These are phyloP conservation scores for Platismatia glauca DNA, from an alignment of 495 filamentous ascomycete genomes.

Conservation along the genomic window DNA sequence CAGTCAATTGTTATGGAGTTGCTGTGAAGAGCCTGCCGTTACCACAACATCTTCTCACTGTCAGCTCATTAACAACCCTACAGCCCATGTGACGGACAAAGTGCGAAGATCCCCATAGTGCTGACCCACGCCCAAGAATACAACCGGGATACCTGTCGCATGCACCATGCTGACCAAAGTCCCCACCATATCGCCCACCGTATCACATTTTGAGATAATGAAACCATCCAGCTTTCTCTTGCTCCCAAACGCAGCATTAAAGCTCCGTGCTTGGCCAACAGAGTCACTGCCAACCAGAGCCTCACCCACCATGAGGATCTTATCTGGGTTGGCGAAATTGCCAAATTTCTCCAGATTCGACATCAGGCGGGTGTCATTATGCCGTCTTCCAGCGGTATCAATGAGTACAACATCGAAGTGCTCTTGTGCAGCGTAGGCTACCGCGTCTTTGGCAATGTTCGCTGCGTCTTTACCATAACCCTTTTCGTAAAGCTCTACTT, in stretches of 20 bases:
- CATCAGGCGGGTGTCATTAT: constrained; percentile 95
- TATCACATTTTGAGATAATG: constrained; percentile 97
- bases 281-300: constrained; percentile 90
- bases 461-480: constrained; percentile 97
- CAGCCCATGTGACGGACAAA: constrained; percentile 31
- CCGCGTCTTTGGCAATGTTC: constrained; percentile 88
- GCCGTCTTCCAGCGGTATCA: constrained; percentile 87
- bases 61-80: neutral
- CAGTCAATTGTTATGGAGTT: neutral
- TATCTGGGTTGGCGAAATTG: constrained; percentile 89
- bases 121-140: constrained; percentile 91
- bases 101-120: constrained; percentile 94
- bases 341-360: constrained; percentile 92
- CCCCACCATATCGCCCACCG: constrained; percentile 96
- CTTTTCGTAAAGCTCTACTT: constrained; percentile 87
- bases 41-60: too few relatives aligned
- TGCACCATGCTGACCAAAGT: constrained; percentile 96
- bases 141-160: constrained; percentile 88
- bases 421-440: constrained; percentile 62
- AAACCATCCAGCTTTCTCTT: constrained; percentile 82
- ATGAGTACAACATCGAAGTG: constrained; percentile 91
- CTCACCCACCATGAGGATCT: constrained; percentile 99
- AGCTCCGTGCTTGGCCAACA: constrained; percentile 90
- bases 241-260: constrained; percentile 83
- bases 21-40: neutral